Evolutionary conservation across 2,329 filamentous ascomycete species (phyloP).

Genomic region (Alternaria novae-zelandiae): DNA sequence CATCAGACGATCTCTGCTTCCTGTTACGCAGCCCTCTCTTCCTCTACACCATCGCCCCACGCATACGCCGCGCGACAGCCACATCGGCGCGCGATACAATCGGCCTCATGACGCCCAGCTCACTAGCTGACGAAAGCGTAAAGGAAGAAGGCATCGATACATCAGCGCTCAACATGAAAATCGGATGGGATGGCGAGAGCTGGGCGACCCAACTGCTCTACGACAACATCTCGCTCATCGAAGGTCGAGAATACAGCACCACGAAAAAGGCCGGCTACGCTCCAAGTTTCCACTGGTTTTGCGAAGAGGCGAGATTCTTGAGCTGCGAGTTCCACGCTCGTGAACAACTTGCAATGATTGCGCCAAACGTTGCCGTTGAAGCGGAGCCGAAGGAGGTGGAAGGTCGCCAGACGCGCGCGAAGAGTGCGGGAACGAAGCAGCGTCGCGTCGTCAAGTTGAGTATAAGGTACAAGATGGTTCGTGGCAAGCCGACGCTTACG

Average conservation of each 20-base stretch:
- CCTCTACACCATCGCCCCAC: conserved; percentile 10
- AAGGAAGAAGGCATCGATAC: not conserved
- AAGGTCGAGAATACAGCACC: conserved; percentile 4
- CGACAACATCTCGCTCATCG: conserved; percentile 5
- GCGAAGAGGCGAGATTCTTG: conserved; percentile 15
- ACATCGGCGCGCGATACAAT: not conserved
- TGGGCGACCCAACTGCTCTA: conserved; percentile 12
- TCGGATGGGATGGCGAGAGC: conserved; percentile 7
- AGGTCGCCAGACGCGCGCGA: not conserved
- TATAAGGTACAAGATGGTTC: not conserved
- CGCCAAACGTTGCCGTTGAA: not conserved
- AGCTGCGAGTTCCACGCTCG: conserved; percentile 13
- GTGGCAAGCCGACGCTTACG: not conserved
- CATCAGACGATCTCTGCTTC: conserved; percentile 12
- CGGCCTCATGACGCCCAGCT: not conserved
- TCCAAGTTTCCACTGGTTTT: conserved; percentile 16
- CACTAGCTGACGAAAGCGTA: not conserved
- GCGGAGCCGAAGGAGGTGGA: not conserved
- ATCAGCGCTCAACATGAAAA: conserved; percentile 1
- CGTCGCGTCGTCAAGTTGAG: conserved; percentile 13
- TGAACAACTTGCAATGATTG: not conserved
- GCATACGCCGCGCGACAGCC: not conserved
- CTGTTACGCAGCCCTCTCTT: conserved; percentile 14
- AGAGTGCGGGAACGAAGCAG: not conserved
- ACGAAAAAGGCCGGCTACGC: not conserved